Percentiles rank a stretch among this genome's conserved stretches.
Conservation (phyloP, 768 basidiomycete species). For the Gloeopeniophorella convolvens region DNA sequence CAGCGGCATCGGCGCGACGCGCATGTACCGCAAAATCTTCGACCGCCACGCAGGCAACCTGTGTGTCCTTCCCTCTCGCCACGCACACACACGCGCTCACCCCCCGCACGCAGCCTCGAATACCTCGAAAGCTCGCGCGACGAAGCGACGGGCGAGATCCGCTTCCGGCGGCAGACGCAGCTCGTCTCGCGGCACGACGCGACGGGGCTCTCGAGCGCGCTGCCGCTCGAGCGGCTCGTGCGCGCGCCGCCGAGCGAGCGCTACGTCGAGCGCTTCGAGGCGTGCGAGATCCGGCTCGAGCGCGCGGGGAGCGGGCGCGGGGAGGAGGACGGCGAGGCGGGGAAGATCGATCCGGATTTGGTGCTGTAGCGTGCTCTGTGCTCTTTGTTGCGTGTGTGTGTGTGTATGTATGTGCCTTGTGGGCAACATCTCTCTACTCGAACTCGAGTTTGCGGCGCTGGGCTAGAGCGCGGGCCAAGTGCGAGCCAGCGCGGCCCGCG, state of each 20-base stretch:
- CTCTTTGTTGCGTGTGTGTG: no score
- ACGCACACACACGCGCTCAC: neutral
- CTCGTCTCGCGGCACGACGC: neutral
- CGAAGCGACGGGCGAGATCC: slow-evolving; percentile 10
- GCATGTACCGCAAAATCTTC: slow-evolving; percentile 16
- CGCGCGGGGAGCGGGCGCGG: neutral
- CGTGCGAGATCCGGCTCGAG: slow-evolving; percentile 6
- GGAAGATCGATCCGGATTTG: slow-evolving; percentile 4
- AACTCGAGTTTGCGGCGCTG: no score
- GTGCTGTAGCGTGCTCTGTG: neutral
- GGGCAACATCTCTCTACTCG: no score
- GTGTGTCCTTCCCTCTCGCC: neutral
- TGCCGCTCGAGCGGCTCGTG: neutral
- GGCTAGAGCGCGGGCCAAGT: no score
- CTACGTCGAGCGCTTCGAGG: slow-evolving; percentile 1
- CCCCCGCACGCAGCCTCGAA: slow-evolving; percentile 3
- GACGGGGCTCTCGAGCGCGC: neutral
- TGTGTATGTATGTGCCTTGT: no score
- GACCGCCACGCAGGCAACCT: neutral
- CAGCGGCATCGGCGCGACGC: slow-evolving; percentile 13
- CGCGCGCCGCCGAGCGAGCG: neutral
- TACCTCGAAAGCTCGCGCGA: slow-evolving; percentile 13
- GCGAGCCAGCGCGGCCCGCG: no score
- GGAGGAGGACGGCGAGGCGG: no score
- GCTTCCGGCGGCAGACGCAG: slow-evolving; percentile 11